These are phyloP conservation scores for Neurospora sp. DNA, from an alignment of 495 filamentous ascomycete species.

Conservation along the genomic window DNA sequence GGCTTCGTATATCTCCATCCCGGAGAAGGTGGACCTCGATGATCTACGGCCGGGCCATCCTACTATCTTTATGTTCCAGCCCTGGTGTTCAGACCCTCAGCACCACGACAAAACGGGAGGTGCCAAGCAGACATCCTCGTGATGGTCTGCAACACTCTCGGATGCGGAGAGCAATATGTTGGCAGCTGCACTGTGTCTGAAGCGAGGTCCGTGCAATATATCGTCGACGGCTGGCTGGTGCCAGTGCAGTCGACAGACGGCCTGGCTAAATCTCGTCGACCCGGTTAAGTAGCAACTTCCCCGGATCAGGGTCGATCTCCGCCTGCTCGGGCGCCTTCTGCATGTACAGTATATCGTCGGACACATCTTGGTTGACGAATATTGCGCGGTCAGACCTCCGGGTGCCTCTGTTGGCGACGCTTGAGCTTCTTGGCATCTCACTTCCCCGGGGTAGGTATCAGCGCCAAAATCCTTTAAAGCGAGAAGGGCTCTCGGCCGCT, in stretches of 20 bases:
- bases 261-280: background rate
- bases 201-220: background rate
- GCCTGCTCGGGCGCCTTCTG: background rate
- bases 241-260: background rate
- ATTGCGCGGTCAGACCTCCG: background rate
- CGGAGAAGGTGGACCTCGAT: background rate
- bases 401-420: background rate
- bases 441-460: background rate
- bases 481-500: background rate
- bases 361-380: background rate
- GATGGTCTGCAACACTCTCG: background rate
- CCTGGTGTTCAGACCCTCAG: background rate
- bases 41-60: background rate
- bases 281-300: background rate
- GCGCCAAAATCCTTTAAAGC: background rate
- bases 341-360: background rate
- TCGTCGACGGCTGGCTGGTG: background rate
- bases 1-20: background rate
- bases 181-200: background rate
- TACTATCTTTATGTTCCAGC: background rate
- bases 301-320: background rate
- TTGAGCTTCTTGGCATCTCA: background rate
- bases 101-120: background rate
- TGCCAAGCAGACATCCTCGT: background rate
- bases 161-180: background rate